Evolutionary conservation across 1,284 basidiomycete species (phyloP), one percentile per base, ranked within the genome.

Genomic region (Cutaneotrichosporon cutaneum): DNA sequence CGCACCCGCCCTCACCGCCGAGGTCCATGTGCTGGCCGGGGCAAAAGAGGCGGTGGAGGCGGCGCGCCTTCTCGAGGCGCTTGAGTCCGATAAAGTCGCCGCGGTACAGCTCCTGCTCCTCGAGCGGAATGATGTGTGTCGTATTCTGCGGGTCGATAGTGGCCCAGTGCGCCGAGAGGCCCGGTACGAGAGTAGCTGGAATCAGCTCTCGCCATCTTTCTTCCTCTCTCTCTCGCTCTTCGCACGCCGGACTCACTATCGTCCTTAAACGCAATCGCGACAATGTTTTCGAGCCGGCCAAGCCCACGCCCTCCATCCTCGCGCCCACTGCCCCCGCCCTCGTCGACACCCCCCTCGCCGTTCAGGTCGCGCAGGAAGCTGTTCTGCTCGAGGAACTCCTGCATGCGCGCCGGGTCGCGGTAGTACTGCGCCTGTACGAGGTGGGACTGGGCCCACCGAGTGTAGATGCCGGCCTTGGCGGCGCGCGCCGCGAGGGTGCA

Each of bases 381-480:
- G 77, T 91, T 94, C 7, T 84, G 77, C 4, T 81, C 72, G 36
- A 90, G 82, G 74, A 97, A 99, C 10, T 82, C 78, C 7, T 85
- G 83, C 52, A 94, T 81, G 26, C 87, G 85, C n/a, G 80, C 80
- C 5, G 90, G 88, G 78, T 98, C 94, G 44, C 95, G 87, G 78
- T 85, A 98, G 80, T 98, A 99, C 73, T 97, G 93, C 1, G 95
- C 95, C 83, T 91, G 90, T 45, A 96, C 78, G 60, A 95, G 76
- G 74, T 94, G 88, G 22, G 82, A 74, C 76, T 96, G 94, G 0
- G 89, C 91, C 86, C 88, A 95, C 13, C 83, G 68, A 18, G 85
- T 86, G 77, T 98, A 98, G 30, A 94, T 88, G 1, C 89, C 90
- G 10, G 83, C 81, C 60, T 85, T 85, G 10, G 87, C 86, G 0